Base-by-base conservation (phyloP, 441 rosid species). In the Metrosideros polymorpha region DNA sequence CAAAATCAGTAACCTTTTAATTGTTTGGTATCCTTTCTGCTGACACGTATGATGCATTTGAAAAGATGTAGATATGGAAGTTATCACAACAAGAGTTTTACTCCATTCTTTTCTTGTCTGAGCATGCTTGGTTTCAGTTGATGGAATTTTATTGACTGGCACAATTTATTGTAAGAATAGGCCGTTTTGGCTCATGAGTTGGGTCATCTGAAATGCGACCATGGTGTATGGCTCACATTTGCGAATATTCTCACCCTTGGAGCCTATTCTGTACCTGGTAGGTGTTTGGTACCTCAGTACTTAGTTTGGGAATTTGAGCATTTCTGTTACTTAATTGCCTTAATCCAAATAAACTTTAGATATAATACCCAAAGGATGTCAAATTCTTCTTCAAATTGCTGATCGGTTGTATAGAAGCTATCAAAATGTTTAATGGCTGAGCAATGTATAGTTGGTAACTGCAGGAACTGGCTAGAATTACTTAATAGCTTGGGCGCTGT, bases 141-240 rank as follows among this genome's bases (percentile, higher is more conserved):
- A 77, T 84, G 87, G 76, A 85, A 85, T 84, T 85, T 45, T 87
- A 87, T 82, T 86, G 54, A 47, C 87, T 90, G 82, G 45, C 87
- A 86, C 39, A 6, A 86, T 86, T 87, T 84, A 27, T 42, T 75
- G 83, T 52, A 29, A 30, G 59, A 35, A 27, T 86, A 96, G 99
- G 98, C 98, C 89, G 99, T 97, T 83, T 92, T 97, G 96, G 99
- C 98, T 45, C 99, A 96, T 85, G 99, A 97, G 88, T 91, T 97
- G 89, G 99, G 99, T 43, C 99, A 96, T 93, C 94, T 97, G 84
- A 97, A 97, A 91, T 97, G 99, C 9, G 96, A 97, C 89, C 99
- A 96, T 59, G 99, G 99, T 82, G 96, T 96, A 30, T 97, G 99
- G 99, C 98, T 97, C 85, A 96, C 99, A 9, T 92, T 97, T 91